Evolutionary conservation across 345 rosid species (phyloP).

Genomic region (Durio zibethinus): DNA sequence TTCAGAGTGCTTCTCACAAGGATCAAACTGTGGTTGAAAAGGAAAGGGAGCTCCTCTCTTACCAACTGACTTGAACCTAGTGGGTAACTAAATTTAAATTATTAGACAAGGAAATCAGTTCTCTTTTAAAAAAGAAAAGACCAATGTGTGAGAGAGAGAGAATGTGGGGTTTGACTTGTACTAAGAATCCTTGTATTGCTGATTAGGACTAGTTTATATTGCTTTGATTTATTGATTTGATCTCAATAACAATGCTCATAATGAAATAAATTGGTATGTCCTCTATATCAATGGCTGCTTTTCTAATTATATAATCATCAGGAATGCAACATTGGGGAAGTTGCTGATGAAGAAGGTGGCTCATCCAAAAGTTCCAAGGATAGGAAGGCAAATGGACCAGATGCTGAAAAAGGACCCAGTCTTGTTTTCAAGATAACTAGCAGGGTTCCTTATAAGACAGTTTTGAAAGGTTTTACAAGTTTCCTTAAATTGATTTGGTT

Average conservation of each 20-base stretch:
- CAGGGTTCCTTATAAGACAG: slow-evolving; percentile 91
- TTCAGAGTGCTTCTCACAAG: not conserved
- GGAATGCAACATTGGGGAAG: slow-evolving; percentile 91
- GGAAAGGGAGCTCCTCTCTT: not conserved
- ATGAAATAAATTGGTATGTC: not conserved
- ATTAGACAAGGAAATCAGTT: not conserved
- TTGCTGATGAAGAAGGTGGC: slow-evolving; percentile 70
- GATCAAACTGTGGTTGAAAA: not conserved
- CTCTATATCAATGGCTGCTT: slow-evolving; percentile 10
- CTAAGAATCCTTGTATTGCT: not conserved
- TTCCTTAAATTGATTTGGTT: slow-evolving; percentile 15
- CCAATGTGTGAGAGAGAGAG: not conserved
- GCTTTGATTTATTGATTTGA: not conserved
- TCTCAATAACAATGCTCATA: not conserved
- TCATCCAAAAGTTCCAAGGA: slow-evolving; percentile 79
- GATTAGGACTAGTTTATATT: not conserved
- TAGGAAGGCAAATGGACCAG: slow-evolving; percentile 81
- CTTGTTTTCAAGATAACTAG: slow-evolving; percentile 81
- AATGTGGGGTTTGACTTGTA: not conserved
- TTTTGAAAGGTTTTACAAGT: slow-evolving; percentile 63
- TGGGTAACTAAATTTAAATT: not conserved
- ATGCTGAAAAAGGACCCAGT: slow-evolving; percentile 51
- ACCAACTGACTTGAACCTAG: not conserved
- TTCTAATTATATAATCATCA: slow-evolving; percentile 28
- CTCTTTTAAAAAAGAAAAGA: not conserved